Evolutionary conservation across 1,139 yeast species (phyloP).

Genomic region (Blastobotrys serpentis): DNA sequence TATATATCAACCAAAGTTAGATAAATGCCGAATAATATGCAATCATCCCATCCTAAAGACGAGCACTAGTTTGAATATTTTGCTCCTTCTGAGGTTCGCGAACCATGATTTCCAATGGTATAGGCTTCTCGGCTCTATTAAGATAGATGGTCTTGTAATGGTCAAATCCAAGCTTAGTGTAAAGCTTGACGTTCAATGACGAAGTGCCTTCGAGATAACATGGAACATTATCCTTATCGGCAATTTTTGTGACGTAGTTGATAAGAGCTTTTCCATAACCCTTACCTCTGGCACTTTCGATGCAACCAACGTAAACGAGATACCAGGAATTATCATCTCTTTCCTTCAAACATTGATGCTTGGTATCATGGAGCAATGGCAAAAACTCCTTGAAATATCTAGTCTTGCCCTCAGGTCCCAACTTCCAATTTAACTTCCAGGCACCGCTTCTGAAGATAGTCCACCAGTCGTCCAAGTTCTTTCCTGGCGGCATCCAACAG

Average conservation of each 20-base stretch:
- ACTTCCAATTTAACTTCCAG: constrained; percentile 51
- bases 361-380: constrained; percentile 55
- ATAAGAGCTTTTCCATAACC: constrained; percentile 62
- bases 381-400: constrained; percentile 58
- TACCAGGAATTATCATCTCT: constrained; percentile 49
- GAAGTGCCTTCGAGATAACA: constrained; percentile 62
- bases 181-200: constrained; percentile 54
- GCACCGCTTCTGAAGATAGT: constrained; percentile 58
- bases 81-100: constrained; percentile 26
- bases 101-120: constrained; percentile 29
- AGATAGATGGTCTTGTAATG: constrained; percentile 22
- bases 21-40: too few relatives aligned
- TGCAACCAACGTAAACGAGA: constrained; percentile 61
- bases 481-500: constrained; percentile 61
- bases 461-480: constrained; percentile 46
- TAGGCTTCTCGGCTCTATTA: constrained; percentile 22
- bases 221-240: constrained; percentile 48
- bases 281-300: constrained; percentile 60
- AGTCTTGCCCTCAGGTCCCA: constrained; percentile 52
- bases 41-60: background rate
- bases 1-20: too few relatives aligned
- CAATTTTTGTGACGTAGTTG: constrained; percentile 52
- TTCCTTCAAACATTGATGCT: constrained; percentile 34
- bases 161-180: constrained; percentile 54
- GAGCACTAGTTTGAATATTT: constrained; percentile 2